phyloP scores from a whole-genome alignment of 768 basidiomycete species.

The Russula vinacea region DNA sequence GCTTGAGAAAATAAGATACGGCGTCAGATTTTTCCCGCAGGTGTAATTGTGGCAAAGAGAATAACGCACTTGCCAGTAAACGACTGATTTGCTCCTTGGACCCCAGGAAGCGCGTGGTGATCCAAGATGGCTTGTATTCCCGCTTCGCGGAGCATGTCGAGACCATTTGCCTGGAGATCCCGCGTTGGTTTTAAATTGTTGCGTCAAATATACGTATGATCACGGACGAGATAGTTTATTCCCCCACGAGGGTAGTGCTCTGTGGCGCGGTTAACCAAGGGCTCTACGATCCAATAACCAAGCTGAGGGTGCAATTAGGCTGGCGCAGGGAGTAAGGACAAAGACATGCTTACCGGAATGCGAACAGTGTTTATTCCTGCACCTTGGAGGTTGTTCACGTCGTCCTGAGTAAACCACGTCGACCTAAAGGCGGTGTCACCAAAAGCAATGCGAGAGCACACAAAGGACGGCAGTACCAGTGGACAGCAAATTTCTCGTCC shows the following conservation, averaged over 20 bases:
- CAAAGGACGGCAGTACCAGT: constrained; percentile 47
- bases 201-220: not conserved
- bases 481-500: constrained; percentile 51
- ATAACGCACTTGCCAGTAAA: constrained; percentile 63
- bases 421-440: constrained; percentile 40
- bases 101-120: constrained; percentile 71
- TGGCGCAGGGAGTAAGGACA: not conserved
- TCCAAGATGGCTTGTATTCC: constrained; percentile 66
- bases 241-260: constrained; percentile 74
- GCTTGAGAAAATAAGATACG: constrained; percentile 40
- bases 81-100: constrained; percentile 54
- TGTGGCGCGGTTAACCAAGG: constrained; percentile 54
- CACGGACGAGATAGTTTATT: constrained; percentile 53
- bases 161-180: constrained; percentile 53
- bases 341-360: constrained; percentile 53
- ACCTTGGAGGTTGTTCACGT: constrained; percentile 51
- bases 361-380: constrained; percentile 73
- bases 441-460: not conserved
- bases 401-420: constrained; percentile 66
- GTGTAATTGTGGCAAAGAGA: not conserved
- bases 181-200: not conserved
- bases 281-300: constrained; percentile 80
- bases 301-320: constrained; percentile 43
- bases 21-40: not conserved
- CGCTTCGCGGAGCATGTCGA: constrained; percentile 55